Base-by-base conservation (phyloP, 805 yeast genomes). In the Komagataella phaffii region DNA sequence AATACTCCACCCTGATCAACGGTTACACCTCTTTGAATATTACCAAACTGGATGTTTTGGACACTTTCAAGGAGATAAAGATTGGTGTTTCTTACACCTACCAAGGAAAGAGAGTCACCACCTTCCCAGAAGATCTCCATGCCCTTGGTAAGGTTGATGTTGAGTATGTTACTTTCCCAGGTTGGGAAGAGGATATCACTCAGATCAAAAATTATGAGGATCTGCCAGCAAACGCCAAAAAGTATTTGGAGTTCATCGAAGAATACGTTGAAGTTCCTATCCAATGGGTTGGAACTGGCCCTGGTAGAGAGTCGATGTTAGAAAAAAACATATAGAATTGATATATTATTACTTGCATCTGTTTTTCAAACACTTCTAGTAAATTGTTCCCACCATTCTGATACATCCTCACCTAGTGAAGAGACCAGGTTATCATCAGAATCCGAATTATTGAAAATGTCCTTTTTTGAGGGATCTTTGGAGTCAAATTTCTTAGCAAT, bases 261-360 rank as follows among this genome's bases (percentile, higher is more conserved):
- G 83, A 88, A 56, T 90, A 76, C 63, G 74, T 90, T 55, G 75
- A 77, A 49, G 91, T 88, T 53, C 96, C 95, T 52, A 77, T 93
- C 56, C 85, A 85, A 67, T 93, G 97, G 97, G 93, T 93, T 55
- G 99, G 99, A 65, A 93, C 96, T 53, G 99, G 99, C 56, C 97
- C 99, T 56, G 96, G 88, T 51, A 86, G 98, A 73, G 95, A 85
- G 53, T 81, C 90, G 44, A 90, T 89, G 96, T 76, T 89, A 60
- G 81, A 79, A 59, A 83, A 80, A 66, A 30, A 30, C 40, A 30
- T 30, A 30, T 30, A 30, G 40, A 30, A 30, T 30, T 10, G 14
- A 30, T 10, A 30, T 30, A 10, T 14, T 30, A 30, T 10, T 30
- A 30, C 14, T 30, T 30, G 40, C 40, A 30, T 30, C n/a, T 8